Conservation (phyloP, 176 grass and related monocot species). For the Aegilops sharonensis region DNA sequence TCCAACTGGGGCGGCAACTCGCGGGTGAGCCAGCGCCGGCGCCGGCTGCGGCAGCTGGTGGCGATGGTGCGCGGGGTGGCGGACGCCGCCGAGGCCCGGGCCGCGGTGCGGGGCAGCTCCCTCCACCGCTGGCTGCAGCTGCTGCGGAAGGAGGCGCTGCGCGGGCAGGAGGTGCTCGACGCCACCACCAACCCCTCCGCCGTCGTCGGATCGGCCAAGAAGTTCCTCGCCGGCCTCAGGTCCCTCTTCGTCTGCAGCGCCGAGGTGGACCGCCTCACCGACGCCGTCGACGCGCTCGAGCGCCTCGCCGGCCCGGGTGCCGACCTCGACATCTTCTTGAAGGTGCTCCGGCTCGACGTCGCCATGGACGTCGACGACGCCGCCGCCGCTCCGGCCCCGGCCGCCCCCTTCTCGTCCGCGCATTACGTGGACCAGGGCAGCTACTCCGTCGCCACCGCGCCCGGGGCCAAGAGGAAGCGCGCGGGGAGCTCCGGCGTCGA, state of each 20-base stretch:
- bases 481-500: neutral
- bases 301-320: neutral
- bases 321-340: slow-evolving; percentile 27
- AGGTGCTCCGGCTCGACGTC: slow-evolving; percentile 9
- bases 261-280: slow-evolving; percentile 26
- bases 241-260: slow-evolving; percentile 16
- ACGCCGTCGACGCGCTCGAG: slow-evolving; percentile 32
- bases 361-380: neutral
- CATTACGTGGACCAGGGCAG: neutral
- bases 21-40: neutral
- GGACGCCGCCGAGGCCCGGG: slow-evolving; percentile 9
- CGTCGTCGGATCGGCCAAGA: neutral
- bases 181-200: neutral
- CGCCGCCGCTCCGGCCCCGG: neutral
- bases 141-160: slow-evolving; percentile 13
- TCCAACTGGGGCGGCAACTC: neutral
- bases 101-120: neutral
- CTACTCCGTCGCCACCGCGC: neutral
- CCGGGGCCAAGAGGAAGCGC: slow-evolving; percentile 20
- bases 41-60: slow-evolving; percentile 15
- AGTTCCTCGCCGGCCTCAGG: neutral
- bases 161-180: slow-evolving; percentile 22
- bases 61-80: slow-evolving; percentile 10
- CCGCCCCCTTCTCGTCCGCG: neutral
- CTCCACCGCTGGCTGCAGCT: slow-evolving; percentile 6